These are phyloP conservation scores for Saccharomycopsis javanensis DNA, from an alignment of 805 yeast species.

Conservation along the genomic window DNA sequence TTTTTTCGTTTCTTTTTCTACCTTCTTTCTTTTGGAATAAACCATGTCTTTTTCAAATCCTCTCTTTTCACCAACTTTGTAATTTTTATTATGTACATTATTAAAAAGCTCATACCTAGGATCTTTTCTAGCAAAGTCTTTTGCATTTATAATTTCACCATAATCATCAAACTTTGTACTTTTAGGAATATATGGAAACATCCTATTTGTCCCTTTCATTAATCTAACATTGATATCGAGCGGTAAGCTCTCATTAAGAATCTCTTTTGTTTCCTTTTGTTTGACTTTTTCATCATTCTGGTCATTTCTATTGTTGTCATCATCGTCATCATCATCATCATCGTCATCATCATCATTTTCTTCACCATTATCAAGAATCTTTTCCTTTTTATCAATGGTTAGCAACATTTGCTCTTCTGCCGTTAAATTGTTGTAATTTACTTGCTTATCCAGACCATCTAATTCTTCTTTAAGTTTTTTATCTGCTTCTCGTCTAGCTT, in stretches of 20 bases:
- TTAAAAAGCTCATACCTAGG: constrained; percentile 3
- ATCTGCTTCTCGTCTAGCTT: constrained; percentile 35
- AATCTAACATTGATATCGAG: constrained; percentile 28
- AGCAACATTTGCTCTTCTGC: constrained; percentile 19
- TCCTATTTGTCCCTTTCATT: constrained; percentile 40
- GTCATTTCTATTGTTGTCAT: constrained; percentile 19
- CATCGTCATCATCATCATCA: constrained; percentile 24
- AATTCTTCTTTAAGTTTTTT: constrained; percentile 26
- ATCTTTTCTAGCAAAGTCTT: constrained; percentile 51
- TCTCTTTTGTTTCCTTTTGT: constrained; percentile 21
- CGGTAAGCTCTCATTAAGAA: constrained; percentile 22
- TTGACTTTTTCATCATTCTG: constrained; percentile 16
- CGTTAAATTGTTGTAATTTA: constrained; percentile 25
- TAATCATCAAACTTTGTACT: constrained; percentile 72
- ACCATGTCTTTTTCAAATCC: constrained; percentile 15
- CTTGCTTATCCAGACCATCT: constrained; percentile 24
- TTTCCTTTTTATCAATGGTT: constrained; percentile 10
- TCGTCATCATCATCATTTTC: constrained; percentile 25
- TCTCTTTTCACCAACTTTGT: constrained; percentile 17
- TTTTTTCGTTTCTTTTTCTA: constrained; percentile 22
- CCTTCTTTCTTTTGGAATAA: constrained; percentile 1
- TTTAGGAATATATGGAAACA: constrained; percentile 67
- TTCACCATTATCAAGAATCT: constrained; percentile 18
- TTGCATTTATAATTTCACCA: constrained; percentile 65
- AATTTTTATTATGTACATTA: background rate